phyloP scores from a whole-genome alignment of 2,329 filamentous ascomycete genomes.

The Talaromyces sp. region DNA sequence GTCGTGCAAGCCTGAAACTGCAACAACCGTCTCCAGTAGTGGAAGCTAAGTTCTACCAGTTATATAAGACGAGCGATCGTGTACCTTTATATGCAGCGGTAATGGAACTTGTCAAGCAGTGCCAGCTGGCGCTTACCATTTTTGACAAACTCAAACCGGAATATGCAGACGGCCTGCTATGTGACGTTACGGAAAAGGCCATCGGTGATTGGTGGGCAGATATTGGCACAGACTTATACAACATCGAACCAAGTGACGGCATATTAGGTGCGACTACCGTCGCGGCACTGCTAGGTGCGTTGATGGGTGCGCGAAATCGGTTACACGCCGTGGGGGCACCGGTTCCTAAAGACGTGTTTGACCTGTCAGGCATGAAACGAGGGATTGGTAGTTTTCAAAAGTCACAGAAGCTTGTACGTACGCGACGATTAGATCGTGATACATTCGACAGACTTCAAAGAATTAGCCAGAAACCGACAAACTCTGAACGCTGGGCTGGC shows the following conservation, averaged over 20 bases:
- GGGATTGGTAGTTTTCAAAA: conserved; percentile 90
- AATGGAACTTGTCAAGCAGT: conserved; percentile 83
- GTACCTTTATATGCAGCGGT: conserved; percentile 75
- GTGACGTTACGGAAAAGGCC: conserved; percentile 86
- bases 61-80: conserved; percentile 83
- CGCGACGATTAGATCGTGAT: conserved; percentile 74
- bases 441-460: conserved; percentile 78
- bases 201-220: conserved; percentile 96
- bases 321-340: conserved; percentile 80
- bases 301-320: conserved; percentile 86
- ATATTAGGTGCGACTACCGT: conserved; percentile 91
- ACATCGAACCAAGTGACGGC: conserved; percentile 86
- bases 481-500: conserved; percentile 83
- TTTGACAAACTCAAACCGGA: conserved; percentile 85
- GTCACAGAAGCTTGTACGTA: conserved; percentile 73
- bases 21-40: conserved; percentile 75
- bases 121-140: conserved; percentile 80
- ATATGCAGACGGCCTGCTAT: conserved; percentile 88
- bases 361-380: conserved; percentile 75
- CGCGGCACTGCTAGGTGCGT: conserved; percentile 76
- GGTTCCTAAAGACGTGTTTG: conserved; percentile 87
- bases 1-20: conserved; percentile 79
- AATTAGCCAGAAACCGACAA: conserved; percentile 84
- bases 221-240: conserved; percentile 87
- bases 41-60: conserved; percentile 83